Conservation (phyloP, 1,284 basidiomycete genomes). For the Bjerkandera adusta region DNA sequence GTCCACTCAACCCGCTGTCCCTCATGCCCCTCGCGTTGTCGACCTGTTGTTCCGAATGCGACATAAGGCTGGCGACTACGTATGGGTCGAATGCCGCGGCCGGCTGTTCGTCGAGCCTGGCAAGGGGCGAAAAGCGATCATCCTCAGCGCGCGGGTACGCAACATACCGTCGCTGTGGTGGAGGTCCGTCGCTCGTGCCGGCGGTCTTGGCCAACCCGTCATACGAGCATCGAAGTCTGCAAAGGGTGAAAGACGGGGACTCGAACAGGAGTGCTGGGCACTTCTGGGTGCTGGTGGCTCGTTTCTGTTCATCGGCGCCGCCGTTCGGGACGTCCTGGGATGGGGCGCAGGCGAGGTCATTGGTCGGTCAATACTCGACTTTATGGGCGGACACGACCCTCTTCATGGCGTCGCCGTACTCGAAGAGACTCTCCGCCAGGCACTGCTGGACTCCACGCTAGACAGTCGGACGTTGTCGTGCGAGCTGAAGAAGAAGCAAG, state of each 20-base stretch:
- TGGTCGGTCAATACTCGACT: constrained; percentile 58
- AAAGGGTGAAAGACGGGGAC: constrained; percentile 11
- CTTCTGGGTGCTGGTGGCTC: constrained; percentile 48
- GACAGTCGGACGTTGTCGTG: constrained; percentile 28
- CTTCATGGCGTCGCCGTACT: constrained; percentile 19
- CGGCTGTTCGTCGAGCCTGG: constrained; percentile 85
- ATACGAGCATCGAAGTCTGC: constrained; percentile 4
- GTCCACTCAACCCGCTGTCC: constrained; percentile 2
- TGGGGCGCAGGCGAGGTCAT: constrained; percentile 71
- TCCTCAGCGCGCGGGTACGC: constrained; percentile 73
- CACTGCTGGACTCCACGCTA: constrained; percentile 20
- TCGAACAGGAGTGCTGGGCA: constrained; percentile 56
- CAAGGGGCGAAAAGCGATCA: constrained; percentile 87
- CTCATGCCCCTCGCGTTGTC: constrained; percentile 44
- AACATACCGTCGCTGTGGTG: constrained; percentile 66
- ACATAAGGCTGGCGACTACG: constrained; percentile 63
- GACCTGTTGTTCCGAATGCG: constrained; percentile 78
- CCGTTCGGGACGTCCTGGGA: constrained; percentile 55
- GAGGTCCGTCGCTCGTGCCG: constrained; percentile 48
- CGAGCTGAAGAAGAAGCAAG: constrained; percentile 35
- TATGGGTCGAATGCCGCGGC: constrained; percentile 89
- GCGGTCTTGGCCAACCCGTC: constrained; percentile 37
- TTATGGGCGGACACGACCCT: constrained; percentile 34
- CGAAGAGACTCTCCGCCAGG: constrained; percentile 23
- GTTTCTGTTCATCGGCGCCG: constrained; percentile 50